These are phyloP conservation scores for Sclerotinia glacialis DNA, from an alignment of 2,329 filamentous ascomycete species.

Conservation along the genomic window DNA sequence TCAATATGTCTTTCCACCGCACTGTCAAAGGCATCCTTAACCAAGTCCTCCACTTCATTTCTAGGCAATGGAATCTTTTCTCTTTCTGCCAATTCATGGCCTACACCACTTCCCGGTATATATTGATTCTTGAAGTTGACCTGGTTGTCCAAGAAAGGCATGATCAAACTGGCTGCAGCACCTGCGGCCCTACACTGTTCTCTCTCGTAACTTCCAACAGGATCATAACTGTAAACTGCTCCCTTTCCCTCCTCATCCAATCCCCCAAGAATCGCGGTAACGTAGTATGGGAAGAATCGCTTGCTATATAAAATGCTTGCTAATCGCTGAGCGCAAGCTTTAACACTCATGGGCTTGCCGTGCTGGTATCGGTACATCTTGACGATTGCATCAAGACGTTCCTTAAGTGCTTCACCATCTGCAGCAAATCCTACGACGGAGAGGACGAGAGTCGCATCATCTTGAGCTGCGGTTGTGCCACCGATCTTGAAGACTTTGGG, in stretches of 20 bases:
- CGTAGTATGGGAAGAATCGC: conserved; percentile 99
- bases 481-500: conserved; percentile 98
- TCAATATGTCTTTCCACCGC: conserved; percentile 98
- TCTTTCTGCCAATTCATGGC: conserved; percentile 74
- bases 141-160: conserved; percentile 99
- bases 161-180: conserved; percentile 90
- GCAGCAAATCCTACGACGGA: conserved; percentile 95
- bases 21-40: conserved; percentile 97
- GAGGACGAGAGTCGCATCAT: conserved; percentile 81
- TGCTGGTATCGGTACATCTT: conserved; percentile 99
- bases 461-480: conserved; percentile 80
- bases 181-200: conserved; percentile 94
- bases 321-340: conserved; percentile 90
- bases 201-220: conserved; percentile 94
- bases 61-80: conserved; percentile 67
- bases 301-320: conserved; percentile 96
- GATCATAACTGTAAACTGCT: conserved; percentile 95
- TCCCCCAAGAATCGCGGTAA: conserved; percentile 88
- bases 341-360: conserved; percentile 91
- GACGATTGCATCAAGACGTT: conserved; percentile 89
- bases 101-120: conserved; percentile 77
- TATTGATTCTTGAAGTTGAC: conserved; percentile 99
- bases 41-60: conserved; percentile 76
- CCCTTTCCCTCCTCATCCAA: conserved; percentile 93
- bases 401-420: conserved; percentile 89